These are phyloP conservation scores for Botrytis deweyae DNA, from an alignment of 2,329 filamentous ascomycete genomes.

Conservation along the genomic window DNA sequence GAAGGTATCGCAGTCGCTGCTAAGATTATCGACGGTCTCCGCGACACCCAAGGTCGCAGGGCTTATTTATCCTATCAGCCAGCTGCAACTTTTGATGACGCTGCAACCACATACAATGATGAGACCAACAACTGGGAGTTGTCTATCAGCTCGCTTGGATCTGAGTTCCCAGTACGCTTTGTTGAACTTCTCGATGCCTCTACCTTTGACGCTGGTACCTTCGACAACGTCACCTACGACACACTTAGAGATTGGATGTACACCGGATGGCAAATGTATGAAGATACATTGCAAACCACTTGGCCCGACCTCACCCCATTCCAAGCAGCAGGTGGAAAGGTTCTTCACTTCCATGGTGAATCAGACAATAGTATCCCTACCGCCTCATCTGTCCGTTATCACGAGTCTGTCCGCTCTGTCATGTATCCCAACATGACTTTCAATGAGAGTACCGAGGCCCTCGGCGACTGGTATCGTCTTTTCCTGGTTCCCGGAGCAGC, in stretches of 20 bases:
- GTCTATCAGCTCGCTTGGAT: constrained; percentile 39
- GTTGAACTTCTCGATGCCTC: constrained; percentile 43
- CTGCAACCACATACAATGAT: constrained; percentile 3
- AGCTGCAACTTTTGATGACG: constrained; percentile 23
- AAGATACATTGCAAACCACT: constrained; percentile 53
- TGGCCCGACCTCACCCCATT: constrained; percentile 53
- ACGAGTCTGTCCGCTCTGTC: constrained; percentile 50
- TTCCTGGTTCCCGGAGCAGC: constrained; percentile 54
- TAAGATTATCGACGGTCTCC: constrained; percentile 40
- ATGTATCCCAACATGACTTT: constrained; percentile 48
- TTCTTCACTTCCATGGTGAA: constrained; percentile 59
- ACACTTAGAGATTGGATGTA: constrained; percentile 56
- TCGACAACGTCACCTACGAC: constrained; percentile 54
- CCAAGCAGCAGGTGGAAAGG: constrained; percentile 51
- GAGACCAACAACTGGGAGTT: constrained; percentile 37
- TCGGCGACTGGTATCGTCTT: constrained; percentile 55
- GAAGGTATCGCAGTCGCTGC: constrained; percentile 40
- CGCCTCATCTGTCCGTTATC: constrained; percentile 55
- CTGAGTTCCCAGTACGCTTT: constrained; percentile 44
- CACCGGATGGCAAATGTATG: constrained; percentile 48
- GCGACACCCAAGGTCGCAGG: constrained; percentile 39
- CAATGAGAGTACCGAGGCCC: constrained; percentile 43
- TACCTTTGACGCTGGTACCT: constrained; percentile 42
- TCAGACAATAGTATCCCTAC: constrained; percentile 53
- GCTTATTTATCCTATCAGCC: constrained; percentile 43